Base-by-base conservation (phyloP, 2,329 filamentous ascomycete species). In the Escovopsis weberi region DNA sequence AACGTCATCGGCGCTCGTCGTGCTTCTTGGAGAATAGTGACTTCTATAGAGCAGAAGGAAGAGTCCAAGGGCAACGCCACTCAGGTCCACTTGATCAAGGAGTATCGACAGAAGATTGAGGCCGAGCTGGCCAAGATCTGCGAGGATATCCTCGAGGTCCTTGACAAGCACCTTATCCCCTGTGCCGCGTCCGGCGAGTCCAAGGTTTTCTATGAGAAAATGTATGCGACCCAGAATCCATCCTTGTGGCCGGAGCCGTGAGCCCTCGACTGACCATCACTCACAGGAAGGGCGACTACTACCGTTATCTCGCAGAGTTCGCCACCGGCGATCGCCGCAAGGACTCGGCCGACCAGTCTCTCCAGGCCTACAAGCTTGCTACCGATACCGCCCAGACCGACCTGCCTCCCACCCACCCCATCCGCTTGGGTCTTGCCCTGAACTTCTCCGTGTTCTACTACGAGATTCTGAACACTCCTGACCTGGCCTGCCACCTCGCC, bases 361-460 rank as follows among this genome's bases (percentile, higher is more conserved):
- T 93, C 56, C 88, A 94, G 74, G 89, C 89, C 49, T 96, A 96
- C 84, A 94, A 95, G 74, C 72, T 67, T 68, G 89, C 89, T 56
- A 96, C 91, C 71, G 89, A 95, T 60, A 88, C 96, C 60, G 91
- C 91, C 56, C 89, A 95, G 75, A 94, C 85, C 51, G 89, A 96
- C 70, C 82, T 96, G 55, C 88, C 89, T 50, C 89, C 89, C 48
- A 96, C 91, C 48, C 89, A 96, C 76, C 89, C 89, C 57, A 96
- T 96, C 72, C 88, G 89, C 60, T 85, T 96, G 53, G 89, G 89
- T 66, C 82, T 96, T 59, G 89, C 89, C 53, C 80, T 96, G 56
- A 96, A 95, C 82, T 95, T 96, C 80, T 94, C 88, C 52, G 88
- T 95, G 60, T 96, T 95, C 78, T 96, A 96, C 82, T 98, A 98